Conservation (phyloP, 2,329 filamentous ascomycete species). For the Chaetothyriales sp. region DNA sequence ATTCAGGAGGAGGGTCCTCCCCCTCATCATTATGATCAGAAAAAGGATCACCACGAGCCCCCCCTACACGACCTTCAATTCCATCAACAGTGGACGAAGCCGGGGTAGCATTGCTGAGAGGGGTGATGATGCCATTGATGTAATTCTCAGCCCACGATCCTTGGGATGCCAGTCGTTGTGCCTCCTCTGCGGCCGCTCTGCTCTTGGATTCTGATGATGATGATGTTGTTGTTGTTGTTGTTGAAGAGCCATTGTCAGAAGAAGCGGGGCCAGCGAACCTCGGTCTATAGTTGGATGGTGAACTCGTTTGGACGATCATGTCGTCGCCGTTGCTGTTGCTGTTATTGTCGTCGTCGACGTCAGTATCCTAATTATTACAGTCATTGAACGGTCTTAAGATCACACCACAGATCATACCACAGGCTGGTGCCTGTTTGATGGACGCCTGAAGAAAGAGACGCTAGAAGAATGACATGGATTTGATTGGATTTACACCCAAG, state of each 20-base stretch:
- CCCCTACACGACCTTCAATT: conserved; percentile 5
- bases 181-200: conserved; percentile 11
- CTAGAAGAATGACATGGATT: too few relatives aligned
- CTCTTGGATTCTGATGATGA: conserved; percentile 9
- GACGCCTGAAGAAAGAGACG: background rate
- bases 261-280: too few relatives aligned
- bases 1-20: conserved; percentile 13
- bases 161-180: conserved; percentile 11
- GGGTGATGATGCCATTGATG: conserved; percentile 7
- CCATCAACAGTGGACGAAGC: conserved; percentile 6
- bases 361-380: too few relatives aligned
- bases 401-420: too few relatives aligned
- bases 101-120: conserved; percentile 9
- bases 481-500: too few relatives aligned
- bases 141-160: conserved; percentile 13
- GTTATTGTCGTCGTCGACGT: too few relatives aligned
- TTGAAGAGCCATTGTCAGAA: conserved; percentile 1
- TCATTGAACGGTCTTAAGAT: too few relatives aligned
- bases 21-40: too few relatives aligned
- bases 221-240: background rate
- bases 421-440: background rate
- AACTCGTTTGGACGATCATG: conserved; percentile 2
- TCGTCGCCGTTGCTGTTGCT: background rate
- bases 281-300: conserved; percentile 11
- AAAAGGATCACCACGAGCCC: conserved; percentile 6